Percentiles rank a stretch among this genome's conserved stretches.
phyloP scores from a whole-genome alignment of 1,284 basidiomycete genomes.

The Cryptococcus sp. region DNA sequence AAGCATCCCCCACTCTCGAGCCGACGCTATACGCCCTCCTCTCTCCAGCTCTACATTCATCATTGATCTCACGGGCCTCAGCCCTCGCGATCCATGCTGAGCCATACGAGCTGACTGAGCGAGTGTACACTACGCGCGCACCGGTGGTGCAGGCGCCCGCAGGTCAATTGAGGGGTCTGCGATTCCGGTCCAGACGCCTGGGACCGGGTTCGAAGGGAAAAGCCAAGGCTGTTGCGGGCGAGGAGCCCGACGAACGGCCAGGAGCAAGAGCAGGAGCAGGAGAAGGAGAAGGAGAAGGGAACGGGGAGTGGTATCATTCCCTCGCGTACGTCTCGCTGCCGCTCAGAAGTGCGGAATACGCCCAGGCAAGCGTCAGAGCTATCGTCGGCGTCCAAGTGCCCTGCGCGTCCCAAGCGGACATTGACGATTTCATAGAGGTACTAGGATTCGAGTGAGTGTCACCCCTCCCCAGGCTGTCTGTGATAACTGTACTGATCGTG shows the following conservation, averaged over 20 bases:
- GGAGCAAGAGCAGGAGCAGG: neutral
- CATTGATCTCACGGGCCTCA: slow-evolving; percentile 37
- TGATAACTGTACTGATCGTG: no score
- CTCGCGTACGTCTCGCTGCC: slow-evolving; percentile 39
- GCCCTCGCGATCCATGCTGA: slow-evolving; percentile 35
- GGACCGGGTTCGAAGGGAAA: neutral
- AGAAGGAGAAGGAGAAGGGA: slow-evolving; percentile 17
- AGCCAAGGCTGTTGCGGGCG: neutral
- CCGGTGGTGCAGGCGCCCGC: slow-evolving; percentile 27
- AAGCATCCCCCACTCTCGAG: slow-evolving; percentile 18
- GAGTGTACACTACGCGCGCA: slow-evolving; percentile 34
- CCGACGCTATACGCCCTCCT: slow-evolving; percentile 44
- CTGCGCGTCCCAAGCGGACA: slow-evolving; percentile 25
- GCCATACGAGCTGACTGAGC: slow-evolving; percentile 29
- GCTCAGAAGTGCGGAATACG: slow-evolving; percentile 39
- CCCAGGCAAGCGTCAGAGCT: slow-evolving; percentile 39
- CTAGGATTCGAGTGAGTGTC: slow-evolving; percentile 44
- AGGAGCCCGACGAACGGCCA: neutral
- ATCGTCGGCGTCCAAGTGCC: slow-evolving; percentile 34
- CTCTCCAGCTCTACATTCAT: slow-evolving; percentile 25
- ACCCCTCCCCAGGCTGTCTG: neutral
- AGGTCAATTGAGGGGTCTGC: slow-evolving; percentile 30
- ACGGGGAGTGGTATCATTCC: slow-evolving; percentile 15
- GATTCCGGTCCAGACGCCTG: slow-evolving; percentile 18
- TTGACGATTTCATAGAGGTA: slow-evolving; percentile 38